Evolutionary conservation across 225 moss, liverwort and hornwort species (phyloP), one percentile per base, ranked within the genome.

Genomic region (Takakia lepidozioides): DNA sequence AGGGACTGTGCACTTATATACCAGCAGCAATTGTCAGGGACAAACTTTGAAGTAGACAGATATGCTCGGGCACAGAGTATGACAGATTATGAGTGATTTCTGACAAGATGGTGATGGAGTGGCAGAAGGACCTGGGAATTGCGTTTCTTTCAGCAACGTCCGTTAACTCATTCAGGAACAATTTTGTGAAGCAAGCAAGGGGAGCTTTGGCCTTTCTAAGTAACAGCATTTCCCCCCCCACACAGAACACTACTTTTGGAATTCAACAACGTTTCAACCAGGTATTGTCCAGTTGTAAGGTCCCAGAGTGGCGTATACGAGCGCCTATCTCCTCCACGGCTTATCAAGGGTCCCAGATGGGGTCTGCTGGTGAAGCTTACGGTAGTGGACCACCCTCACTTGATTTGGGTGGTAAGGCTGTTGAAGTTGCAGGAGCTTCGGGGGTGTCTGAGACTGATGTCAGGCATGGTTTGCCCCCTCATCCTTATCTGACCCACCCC

Each of bases 371-470:
- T 44, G 66, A 62, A 34, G 44, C 27, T 21, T 59, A 61, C 58
- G 56, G 53, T 29, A 29, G 37, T 29, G 74, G 51, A 48, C 16
- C 52, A 27, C 23, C 68, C 37, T 70, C 60, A 38, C 62, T 93
- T 14, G 60, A 73, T 18, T 38, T 93, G 13, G 63, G 36, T 32
- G 88, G 81, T 45, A 75, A 47, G 50, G 25, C 49, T 44, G 75
- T 93, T 46, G 68, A 75, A 38, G 54, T 93, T 5, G 56, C 67
- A 27, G 93, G 83, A 66, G 71, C 40, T 14, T 38, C 78, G 34
- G 88, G 81, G 34, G 61, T 93, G 67, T 70, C 79, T 9, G 81
- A 74, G 22, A 35, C 57, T 43, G 68, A 86, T 49, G 49, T 93
- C 51, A 81, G 75, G 90, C 78, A 60, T 45, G 20, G 40, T 19